Percentiles rank a stretch among this genome's conserved stretches.
Evolutionary conservation across 1,284 basidiomycete species (phyloP).

Genomic region (Quambalaria eucalypti): DNA sequence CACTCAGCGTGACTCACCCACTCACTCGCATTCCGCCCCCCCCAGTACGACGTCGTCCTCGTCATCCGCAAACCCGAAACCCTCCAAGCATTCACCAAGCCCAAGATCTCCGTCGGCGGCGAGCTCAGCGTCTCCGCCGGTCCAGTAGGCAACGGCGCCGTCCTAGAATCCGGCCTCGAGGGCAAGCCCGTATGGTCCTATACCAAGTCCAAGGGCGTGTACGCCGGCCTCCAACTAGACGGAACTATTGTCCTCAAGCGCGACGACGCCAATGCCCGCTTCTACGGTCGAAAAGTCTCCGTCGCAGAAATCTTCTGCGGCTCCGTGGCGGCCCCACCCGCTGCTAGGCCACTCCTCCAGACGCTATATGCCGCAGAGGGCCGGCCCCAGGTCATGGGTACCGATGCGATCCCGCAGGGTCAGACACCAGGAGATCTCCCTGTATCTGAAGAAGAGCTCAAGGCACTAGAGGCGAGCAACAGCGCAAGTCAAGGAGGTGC

Average conservation of each 20-base stretch:
- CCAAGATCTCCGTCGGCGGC: slow-evolving; percentile 42
- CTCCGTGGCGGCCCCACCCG: slow-evolving; percentile 15
- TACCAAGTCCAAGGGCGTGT: slow-evolving; percentile 45
- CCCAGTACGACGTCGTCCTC: slow-evolving; percentile 46
- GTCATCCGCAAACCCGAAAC: slow-evolving; percentile 42
- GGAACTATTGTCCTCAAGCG: slow-evolving; percentile 40
- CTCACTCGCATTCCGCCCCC: background rate
- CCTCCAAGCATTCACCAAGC: slow-evolving; percentile 33
- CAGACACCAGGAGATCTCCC: slow-evolving; percentile 26
- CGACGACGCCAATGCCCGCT: slow-evolving; percentile 33
- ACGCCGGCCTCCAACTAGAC: slow-evolving; percentile 44
- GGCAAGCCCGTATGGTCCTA: slow-evolving; percentile 43
- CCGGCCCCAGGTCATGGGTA: slow-evolving; percentile 27
- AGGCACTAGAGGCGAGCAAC: background rate
- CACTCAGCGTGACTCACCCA: background rate
- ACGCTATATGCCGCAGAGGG: slow-evolving; percentile 40
- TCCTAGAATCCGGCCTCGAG: slow-evolving; percentile 38
- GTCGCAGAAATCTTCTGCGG: slow-evolving; percentile 24
- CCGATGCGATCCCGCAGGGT: slow-evolving; percentile 27
- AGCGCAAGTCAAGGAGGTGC: background rate
- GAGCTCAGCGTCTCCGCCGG: slow-evolving; percentile 41
- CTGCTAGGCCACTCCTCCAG: slow-evolving; percentile 32
- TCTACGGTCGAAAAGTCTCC: slow-evolving; percentile 25
- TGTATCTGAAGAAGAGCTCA: background rate
- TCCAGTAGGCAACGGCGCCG: slow-evolving; percentile 46